These are phyloP conservation scores for Arctium minus DNA, from an alignment of 129 eudicot species.

Conservation along the genomic window DNA sequence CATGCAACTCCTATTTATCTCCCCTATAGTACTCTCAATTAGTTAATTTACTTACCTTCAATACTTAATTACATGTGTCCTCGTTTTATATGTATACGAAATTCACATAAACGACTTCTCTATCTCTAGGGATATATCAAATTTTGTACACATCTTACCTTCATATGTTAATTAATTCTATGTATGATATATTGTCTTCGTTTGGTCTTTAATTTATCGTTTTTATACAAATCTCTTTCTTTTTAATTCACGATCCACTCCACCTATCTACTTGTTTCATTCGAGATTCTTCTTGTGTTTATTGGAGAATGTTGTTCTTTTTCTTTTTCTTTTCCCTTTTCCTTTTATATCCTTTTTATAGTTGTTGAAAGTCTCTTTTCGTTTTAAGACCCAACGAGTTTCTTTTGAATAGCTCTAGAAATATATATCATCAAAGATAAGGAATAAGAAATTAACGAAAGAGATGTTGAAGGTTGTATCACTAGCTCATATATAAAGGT, in stretches of 20 bases:
- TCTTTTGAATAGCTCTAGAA: neutral
- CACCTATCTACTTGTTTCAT: neutral
- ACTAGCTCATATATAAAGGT: neutral
- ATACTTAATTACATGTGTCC: neutral
- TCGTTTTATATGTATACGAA: neutral
- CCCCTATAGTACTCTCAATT: neutral
- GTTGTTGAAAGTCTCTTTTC: neutral
- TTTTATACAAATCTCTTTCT: neutral
- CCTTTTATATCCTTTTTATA: neutral
- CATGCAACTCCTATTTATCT: neutral
- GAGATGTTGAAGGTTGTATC: neutral
- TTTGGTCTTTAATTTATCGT: neutral
- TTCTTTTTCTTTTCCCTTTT: no score
- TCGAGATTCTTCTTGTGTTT: neutral
- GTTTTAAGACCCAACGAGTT: neutral
- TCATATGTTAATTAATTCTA: neutral
- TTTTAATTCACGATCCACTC: neutral
- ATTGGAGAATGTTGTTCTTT: neutral
- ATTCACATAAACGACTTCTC: neutral
- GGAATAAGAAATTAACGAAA: neutral
- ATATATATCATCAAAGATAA: neutral
- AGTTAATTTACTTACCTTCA: neutral
- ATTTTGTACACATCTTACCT: neutral
- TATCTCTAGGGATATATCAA: neutral
- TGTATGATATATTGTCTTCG: neutral